phyloP scores from a whole-genome alignment of 495 filamentous ascomycete genomes.

The Xylaria scruposa region DNA sequence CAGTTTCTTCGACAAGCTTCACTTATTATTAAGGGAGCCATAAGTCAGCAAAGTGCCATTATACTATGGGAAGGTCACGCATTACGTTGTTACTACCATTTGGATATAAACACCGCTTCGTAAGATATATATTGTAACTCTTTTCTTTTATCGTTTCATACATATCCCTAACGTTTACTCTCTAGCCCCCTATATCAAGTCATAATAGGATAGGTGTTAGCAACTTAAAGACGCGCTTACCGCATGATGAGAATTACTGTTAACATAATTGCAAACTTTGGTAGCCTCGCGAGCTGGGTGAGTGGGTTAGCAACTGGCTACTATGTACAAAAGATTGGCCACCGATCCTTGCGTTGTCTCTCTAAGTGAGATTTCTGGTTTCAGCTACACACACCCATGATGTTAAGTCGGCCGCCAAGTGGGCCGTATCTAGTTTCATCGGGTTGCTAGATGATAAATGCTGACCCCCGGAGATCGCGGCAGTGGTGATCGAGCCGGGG shows the following conservation, averaged over 20 bases:
- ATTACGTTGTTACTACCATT: too few species aligned
- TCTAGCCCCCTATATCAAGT: background rate
- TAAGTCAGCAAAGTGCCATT: too few species aligned
- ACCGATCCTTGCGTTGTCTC: background rate
- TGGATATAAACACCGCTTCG: slow-evolving; percentile 43
- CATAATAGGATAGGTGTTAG: background rate
- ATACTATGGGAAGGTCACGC: background rate
- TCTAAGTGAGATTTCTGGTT: background rate
- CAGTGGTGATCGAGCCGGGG: slow-evolving; percentile 56
- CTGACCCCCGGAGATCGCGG: slow-evolving; percentile 52
- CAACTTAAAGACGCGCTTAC: slow-evolving; percentile 37
- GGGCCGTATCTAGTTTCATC: slow-evolving; percentile 49
- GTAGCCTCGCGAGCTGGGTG: slow-evolving; percentile 46
- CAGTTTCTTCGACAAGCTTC: background rate
- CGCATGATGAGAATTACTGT: background rate
- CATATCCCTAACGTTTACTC: slow-evolving; percentile 33
- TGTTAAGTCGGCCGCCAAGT: slow-evolving; percentile 49
- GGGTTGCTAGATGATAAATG: slow-evolving; percentile 51
- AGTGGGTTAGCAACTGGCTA: slow-evolving; percentile 38
- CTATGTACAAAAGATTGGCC: slow-evolving; percentile 38
- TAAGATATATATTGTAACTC: slow-evolving; percentile 6
- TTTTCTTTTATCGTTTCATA: slow-evolving; percentile 13
- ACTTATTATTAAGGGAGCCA: background rate
- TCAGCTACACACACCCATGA: background rate
- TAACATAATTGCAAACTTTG: slow-evolving; percentile 53